These are phyloP conservation scores for Avicennia marina DNA, from an alignment of 257 asterid genomes.

Conservation along the genomic window DNA sequence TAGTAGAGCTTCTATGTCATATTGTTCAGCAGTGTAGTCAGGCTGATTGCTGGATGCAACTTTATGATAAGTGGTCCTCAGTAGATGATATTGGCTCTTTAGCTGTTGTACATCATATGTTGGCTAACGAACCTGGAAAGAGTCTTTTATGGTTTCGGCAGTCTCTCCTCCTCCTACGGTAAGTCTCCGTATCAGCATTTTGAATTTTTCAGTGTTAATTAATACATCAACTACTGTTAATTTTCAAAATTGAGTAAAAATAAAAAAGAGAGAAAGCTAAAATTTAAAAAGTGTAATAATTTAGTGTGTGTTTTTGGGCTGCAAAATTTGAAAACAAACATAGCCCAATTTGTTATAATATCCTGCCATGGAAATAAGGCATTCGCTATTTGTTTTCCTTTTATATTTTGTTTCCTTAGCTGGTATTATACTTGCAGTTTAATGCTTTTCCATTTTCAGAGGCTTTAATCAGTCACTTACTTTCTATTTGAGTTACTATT, in stretches of 20 bases:
- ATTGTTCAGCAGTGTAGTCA: slow-evolving; percentile 68
- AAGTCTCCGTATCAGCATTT: too few species aligned
- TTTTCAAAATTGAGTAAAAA: too few species aligned
- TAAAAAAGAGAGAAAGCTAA: too few species aligned
- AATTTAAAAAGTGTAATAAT: too few species aligned
- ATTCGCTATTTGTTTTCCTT: neutral
- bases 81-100: slow-evolving; percentile 96
- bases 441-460: slow-evolving; percentile 13
- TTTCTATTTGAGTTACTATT: slow-evolving; percentile 8
- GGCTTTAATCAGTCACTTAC: neutral
- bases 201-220: too few species aligned
- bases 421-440: neutral
- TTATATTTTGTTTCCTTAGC: neutral
- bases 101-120: slow-evolving; percentile 94
- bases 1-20: slow-evolving; percentile 62
- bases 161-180: slow-evolving; percentile 84
- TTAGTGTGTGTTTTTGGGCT: too few species aligned
- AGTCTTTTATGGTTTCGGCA: slow-evolving; percentile 84
- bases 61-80: slow-evolving; percentile 84
- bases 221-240: too few species aligned
- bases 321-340: too few species aligned
- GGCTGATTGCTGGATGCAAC: slow-evolving; percentile 98
- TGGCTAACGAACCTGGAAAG: slow-evolving; percentile 79
- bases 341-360: too few species aligned
- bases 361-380: slow-evolving; percentile 6